phyloP scores from a whole-genome alignment of 495 filamentous ascomycete genomes.

The Podospora fimiseda region DNA sequence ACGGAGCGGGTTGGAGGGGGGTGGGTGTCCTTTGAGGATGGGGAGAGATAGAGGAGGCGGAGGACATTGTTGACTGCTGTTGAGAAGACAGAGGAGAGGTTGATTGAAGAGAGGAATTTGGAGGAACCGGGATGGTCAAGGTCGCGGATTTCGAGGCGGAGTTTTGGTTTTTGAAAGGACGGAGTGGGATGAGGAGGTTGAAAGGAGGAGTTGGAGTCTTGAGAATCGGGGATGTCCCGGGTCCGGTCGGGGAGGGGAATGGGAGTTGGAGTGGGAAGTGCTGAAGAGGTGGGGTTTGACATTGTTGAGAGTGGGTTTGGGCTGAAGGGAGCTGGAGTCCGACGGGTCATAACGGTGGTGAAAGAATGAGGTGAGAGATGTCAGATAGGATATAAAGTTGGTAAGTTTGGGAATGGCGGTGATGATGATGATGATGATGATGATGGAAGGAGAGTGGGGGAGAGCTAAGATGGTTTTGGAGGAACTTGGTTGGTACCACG shows the following conservation, averaged over 20 bases:
- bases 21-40: slow-evolving; percentile 30
- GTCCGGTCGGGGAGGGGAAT: slow-evolving; percentile 2
- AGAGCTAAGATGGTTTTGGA: neutral
- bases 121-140: slow-evolving; percentile 56
- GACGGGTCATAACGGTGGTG: neutral
- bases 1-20: slow-evolving; percentile 60
- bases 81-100: slow-evolving; percentile 52
- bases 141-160: slow-evolving; percentile 66
- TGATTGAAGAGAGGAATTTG: slow-evolving; percentile 57
- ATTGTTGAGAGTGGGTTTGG: neutral
- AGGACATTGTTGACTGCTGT: slow-evolving; percentile 60
- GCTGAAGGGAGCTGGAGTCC: neutral
- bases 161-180: slow-evolving; percentile 48
- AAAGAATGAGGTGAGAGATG: neutral
- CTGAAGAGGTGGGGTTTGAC: neutral
- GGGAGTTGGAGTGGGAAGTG: neutral
- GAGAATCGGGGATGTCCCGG: neutral
- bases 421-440: neutral
- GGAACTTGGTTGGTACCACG: too few relatives aligned
- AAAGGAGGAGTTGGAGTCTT: neutral
- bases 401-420: too few relatives aligned
- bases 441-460: neutral
- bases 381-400: too few relatives aligned
- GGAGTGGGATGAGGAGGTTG: neutral
- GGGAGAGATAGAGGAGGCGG: slow-evolving; percentile 52